These are phyloP conservation scores for Penicillium crystallinum DNA, from an alignment of 495 filamentous ascomycete genomes.

Conservation along the genomic window DNA sequence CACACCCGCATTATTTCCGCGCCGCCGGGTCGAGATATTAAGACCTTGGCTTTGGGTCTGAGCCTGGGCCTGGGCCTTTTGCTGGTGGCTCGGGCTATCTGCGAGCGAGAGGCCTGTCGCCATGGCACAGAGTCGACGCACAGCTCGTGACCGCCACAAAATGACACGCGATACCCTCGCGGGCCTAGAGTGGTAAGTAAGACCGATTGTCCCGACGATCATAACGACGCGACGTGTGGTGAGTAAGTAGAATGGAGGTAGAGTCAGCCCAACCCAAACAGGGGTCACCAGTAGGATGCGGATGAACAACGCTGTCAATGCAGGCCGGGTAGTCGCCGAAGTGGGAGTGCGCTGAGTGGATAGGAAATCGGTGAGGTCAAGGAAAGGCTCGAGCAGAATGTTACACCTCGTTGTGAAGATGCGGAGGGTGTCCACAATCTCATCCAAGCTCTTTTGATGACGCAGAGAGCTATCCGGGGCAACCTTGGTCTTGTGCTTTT, in stretches of 20 bases:
- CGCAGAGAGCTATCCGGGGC: slow-evolving; percentile 58
- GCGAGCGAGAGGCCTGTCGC: slow-evolving; percentile 78
- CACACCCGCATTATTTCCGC: slow-evolving; percentile 63
- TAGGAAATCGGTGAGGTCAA: slow-evolving; percentile 86
- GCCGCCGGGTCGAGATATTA: slow-evolving; percentile 47
- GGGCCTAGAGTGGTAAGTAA: slow-evolving; percentile 88
- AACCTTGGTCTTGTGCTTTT: slow-evolving; percentile 47
- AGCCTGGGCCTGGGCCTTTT: slow-evolving; percentile 33
- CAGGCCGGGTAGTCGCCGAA: slow-evolving; percentile 86
- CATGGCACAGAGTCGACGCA: slow-evolving; percentile 60
- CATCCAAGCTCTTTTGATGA: slow-evolving; percentile 83
- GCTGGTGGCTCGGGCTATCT: slow-evolving; percentile 22
- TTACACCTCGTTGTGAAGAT: slow-evolving; percentile 87
- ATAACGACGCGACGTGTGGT: slow-evolving; percentile 81
- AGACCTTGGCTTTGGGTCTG: slow-evolving; percentile 39
- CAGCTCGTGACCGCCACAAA: slow-evolving; percentile 76
- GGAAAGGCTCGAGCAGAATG: slow-evolving; percentile 80
- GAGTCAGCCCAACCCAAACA: slow-evolving; percentile 75
- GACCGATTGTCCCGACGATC: slow-evolving; percentile 67
- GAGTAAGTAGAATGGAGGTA: slow-evolving; percentile 78
- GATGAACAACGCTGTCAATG: slow-evolving; percentile 82
- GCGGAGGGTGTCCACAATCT: slow-evolving; percentile 89
- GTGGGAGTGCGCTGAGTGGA: slow-evolving; percentile 89
- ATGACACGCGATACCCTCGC: slow-evolving; percentile 80
- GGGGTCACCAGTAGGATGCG: slow-evolving; percentile 84